phyloP scores from a whole-genome alignment of 2,329 filamentous ascomycete genomes.

The Botrytis porri region DNA sequence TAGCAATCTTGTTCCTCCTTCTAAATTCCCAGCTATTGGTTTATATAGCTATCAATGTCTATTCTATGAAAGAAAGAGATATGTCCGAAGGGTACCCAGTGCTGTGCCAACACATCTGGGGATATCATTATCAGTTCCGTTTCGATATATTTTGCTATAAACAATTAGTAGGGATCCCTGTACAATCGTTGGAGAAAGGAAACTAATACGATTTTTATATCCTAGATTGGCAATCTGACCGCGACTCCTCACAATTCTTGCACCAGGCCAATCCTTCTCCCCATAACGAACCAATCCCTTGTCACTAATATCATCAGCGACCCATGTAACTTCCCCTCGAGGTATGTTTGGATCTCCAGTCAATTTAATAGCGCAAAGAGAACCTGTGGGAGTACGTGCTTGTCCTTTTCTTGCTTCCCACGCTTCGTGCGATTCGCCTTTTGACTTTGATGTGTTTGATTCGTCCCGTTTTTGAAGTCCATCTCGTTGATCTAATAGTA shows the following conservation, averaged over 20 bases:
- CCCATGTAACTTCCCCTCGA: conserved; percentile 78
- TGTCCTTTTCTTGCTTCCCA: conserved; percentile 47
- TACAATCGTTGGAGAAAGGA: not conserved
- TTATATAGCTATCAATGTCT: conserved; percentile 51
- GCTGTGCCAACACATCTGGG: conserved; percentile 73
- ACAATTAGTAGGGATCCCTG: not conserved
- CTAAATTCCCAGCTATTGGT: not conserved
- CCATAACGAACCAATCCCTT: conserved; percentile 62
- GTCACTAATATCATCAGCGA: conserved; percentile 72
- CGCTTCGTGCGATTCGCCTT: conserved; percentile 46
- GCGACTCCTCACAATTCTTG: conserved; percentile 66
- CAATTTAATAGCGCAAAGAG: conserved; percentile 81
- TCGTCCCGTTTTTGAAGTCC: conserved; percentile 43
- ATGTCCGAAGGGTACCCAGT: conserved; percentile 67
- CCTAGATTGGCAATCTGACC: conserved; percentile 76
- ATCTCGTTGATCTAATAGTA: conserved; percentile 75
- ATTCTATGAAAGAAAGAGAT: conserved; percentile 61
- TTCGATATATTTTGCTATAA: conserved; percentile 68
- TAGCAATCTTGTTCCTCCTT: too few species aligned
- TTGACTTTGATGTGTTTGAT: conserved; percentile 41
- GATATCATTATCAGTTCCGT: conserved; percentile 77
- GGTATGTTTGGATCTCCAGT: conserved; percentile 91
- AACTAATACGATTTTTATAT: conserved; percentile 65
- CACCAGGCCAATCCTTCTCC: conserved; percentile 69
- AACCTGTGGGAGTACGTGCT: conserved; percentile 57